A percentile compares a stretch with the other conserved stretches of the same genome.
Conservation (phyloP, 2,329 filamentous ascomycete species). For the Colletotrichum sansevieriae region DNA sequence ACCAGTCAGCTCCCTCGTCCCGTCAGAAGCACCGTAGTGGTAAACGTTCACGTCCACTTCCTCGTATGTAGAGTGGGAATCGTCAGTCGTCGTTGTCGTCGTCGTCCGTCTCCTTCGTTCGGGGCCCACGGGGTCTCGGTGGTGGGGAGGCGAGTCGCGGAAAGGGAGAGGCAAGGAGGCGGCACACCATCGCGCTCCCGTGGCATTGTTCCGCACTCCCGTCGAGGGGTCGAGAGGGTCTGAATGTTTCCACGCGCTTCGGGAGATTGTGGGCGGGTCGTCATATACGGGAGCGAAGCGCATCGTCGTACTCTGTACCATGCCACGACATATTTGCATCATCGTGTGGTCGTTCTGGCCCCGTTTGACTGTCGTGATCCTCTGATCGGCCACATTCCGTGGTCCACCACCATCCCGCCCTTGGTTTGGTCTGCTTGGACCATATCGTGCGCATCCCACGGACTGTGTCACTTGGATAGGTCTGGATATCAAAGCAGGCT, state of each 20-base stretch:
- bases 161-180: slow-evolving; percentile 21
- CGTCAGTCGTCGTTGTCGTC: not conserved
- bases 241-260: slow-evolving; percentile 21
- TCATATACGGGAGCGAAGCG: slow-evolving; percentile 26
- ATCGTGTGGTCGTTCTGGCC: slow-evolving; percentile 20
- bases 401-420: slow-evolving; percentile 6
- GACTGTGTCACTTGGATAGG: slow-evolving; percentile 33
- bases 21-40: slow-evolving; percentile 8
- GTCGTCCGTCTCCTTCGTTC: slow-evolving; percentile 5
- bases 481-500: slow-evolving; percentile 30
- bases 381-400: slow-evolving; percentile 33
- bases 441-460: not conserved
- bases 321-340: slow-evolving; percentile 1
- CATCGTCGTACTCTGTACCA: slow-evolving; percentile 21
- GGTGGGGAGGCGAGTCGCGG: slow-evolving; percentile 29
- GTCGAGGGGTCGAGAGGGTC: slow-evolving; percentile 21
- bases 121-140: slow-evolving; percentile 22
- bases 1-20: slow-evolving; percentile 11
- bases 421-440: not conserved
- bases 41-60: not conserved
- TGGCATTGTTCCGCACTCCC: slow-evolving; percentile 25
- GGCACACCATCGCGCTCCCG: slow-evolving; percentile 18
- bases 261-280: slow-evolving; percentile 38
- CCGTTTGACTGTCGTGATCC: slow-evolving; percentile 11
- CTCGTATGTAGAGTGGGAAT: not conserved